Conservation (phyloP, 1,284 basidiomycete species). For the Cerioporus squamosus region DNA sequence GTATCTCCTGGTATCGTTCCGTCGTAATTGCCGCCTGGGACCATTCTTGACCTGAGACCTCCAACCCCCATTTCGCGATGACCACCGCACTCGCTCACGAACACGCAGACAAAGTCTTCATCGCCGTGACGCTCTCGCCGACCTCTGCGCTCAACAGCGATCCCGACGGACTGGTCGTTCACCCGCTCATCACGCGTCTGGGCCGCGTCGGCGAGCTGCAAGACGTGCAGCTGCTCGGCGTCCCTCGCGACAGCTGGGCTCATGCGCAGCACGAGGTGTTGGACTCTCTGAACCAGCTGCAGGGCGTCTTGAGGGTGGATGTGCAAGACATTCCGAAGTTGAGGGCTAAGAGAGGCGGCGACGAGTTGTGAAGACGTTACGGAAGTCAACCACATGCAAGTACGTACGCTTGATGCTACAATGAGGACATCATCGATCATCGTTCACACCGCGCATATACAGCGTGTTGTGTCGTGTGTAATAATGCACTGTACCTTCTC, state of each 20-base stretch:
- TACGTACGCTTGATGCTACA: too few species aligned
- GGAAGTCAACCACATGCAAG: too few species aligned
- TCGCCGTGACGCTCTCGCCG: conserved; percentile 33
- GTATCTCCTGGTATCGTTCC: conserved; percentile 4
- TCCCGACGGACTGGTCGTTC: conserved; percentile 27
- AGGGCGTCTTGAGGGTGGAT: conserved; percentile 33
- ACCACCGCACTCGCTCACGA: conserved; percentile 25
- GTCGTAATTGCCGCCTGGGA: not conserved
- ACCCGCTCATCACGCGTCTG: conserved; percentile 31
- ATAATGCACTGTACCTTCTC: too few species aligned
- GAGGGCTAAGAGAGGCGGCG: conserved; percentile 29
- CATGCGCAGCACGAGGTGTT: conserved; percentile 26
- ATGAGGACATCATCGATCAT: too few species aligned
- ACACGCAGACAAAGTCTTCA: conserved; percentile 30
- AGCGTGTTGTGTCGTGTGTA: too few species aligned
- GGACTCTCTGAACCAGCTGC: conserved; percentile 23
- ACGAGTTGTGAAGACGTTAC: conserved; percentile 16
- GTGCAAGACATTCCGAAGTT: conserved; percentile 28
- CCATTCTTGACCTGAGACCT: not conserved
- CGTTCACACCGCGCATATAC: too few species aligned
- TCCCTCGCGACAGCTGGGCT: conserved; percentile 30
- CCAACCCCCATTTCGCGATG: conserved; percentile 15
- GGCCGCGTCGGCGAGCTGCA: conserved; percentile 33
- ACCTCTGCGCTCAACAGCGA: conserved; percentile 26
- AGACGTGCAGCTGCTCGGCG: conserved; percentile 37